Conservation (phyloP, 2,329 filamentous ascomycete species). For the Aspergillus pseudoterreus region DNA sequence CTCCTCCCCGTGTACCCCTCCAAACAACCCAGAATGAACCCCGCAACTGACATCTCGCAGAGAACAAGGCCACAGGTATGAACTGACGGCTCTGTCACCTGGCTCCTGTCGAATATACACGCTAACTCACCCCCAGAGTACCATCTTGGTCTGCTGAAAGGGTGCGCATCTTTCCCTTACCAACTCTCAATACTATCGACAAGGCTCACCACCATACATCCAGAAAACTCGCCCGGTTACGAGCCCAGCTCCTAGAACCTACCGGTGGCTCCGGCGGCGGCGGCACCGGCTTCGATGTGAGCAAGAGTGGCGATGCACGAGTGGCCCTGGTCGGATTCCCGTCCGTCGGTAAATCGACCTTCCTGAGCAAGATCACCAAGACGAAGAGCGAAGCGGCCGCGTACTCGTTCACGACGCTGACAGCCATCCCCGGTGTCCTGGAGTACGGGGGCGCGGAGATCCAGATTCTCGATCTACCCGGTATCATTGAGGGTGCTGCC, state of each 20-base stretch:
- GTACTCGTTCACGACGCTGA: slow-evolving; percentile 96
- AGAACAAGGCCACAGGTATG: slow-evolving; percentile 98
- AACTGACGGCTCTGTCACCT: background rate
- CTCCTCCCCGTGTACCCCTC: slow-evolving; percentile 8
- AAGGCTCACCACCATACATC: background rate
- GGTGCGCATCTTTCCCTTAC: slow-evolving; percentile 51
- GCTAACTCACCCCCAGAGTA: slow-evolving; percentile 64
- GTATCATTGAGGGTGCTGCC: slow-evolving; percentile 94
- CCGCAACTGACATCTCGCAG: slow-evolving; percentile 49
- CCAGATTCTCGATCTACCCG: slow-evolving; percentile 92
- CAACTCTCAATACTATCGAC: background rate
- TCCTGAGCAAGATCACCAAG: slow-evolving; percentile 98
- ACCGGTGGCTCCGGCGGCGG: slow-evolving; percentile 74
- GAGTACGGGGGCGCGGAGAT: slow-evolving; percentile 98
- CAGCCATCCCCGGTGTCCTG: slow-evolving; percentile 92
- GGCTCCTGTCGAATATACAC: background rate
- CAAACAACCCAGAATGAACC: slow-evolving; percentile 15
- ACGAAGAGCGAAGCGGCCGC: slow-evolving; percentile 94
- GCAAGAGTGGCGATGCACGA: slow-evolving; percentile 91
- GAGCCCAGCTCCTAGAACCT: slow-evolving; percentile 91
- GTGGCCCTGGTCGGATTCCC: slow-evolving; percentile 98
- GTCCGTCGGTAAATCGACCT: slow-evolving; percentile 97
- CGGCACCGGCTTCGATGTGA: slow-evolving; percentile 83
- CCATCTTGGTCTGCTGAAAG: slow-evolving; percentile 95
- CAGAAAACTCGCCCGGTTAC: slow-evolving; percentile 91